phyloP scores from a whole-genome alignment of 345 rosid species.

The Trapa incisa region DNA sequence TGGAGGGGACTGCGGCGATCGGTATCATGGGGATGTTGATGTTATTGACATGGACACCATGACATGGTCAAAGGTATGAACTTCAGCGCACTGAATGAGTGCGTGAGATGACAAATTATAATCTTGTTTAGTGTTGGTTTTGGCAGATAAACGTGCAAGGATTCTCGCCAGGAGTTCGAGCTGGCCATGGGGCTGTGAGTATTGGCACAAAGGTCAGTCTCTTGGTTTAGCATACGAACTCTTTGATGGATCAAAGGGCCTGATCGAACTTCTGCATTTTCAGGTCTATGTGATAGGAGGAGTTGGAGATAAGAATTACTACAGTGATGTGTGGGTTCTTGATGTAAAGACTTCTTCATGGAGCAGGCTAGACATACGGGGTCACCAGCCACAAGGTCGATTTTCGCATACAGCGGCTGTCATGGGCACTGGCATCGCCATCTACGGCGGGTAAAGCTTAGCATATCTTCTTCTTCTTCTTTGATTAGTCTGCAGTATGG shows the following conservation, averaged over 20 bases:
- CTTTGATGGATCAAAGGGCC: neutral
- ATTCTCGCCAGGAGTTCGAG: constrained; percentile 47
- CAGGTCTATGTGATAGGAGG: constrained; percentile 65
- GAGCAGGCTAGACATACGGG: constrained; percentile 35
- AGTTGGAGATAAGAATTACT: constrained; percentile 59
- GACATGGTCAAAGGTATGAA: constrained; percentile 52
- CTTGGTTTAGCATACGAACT: neutral
- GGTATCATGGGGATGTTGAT: constrained; percentile 51
- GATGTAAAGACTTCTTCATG: constrained; percentile 32
- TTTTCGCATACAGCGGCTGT: constrained; percentile 65
- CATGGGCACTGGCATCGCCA: constrained; percentile 26
- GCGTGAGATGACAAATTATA: too few relatives aligned
- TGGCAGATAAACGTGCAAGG: constrained; percentile 44
- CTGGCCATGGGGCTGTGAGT: constrained; percentile 58
- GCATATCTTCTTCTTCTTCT: neutral
- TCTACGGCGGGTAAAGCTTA: constrained; percentile 54
- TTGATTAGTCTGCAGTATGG: neutral
- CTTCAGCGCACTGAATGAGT: neutral
- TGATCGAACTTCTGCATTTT: neutral
- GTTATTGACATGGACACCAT: constrained; percentile 34
- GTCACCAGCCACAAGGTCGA: constrained; percentile 63
- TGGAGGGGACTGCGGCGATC: constrained; percentile 67
- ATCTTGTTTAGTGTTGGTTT: neutral
- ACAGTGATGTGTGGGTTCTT: constrained; percentile 57
- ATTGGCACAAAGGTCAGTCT: constrained; percentile 42